Evolutionary conservation across 2,329 filamentous ascomycete species (phyloP).

Genomic region (Camillea tinctor): DNA sequence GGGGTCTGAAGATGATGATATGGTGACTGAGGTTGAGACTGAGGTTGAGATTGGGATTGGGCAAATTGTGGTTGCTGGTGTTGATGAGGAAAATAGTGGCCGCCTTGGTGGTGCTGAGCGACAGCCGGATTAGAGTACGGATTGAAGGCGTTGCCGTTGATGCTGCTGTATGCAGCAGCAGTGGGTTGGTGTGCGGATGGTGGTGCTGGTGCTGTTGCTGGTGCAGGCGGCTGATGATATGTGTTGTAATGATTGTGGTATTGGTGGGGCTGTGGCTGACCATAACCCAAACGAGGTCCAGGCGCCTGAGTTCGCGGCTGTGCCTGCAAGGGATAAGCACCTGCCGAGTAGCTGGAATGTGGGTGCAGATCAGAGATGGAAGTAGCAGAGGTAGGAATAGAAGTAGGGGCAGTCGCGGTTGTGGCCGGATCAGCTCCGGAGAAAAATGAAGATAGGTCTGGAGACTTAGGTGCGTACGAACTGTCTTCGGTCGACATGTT

Average conservation of each 20-base stretch:
- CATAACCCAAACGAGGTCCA: slow-evolving; percentile 20
- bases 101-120: slow-evolving; percentile 2
- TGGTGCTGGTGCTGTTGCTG: slow-evolving; percentile 24
- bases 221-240: slow-evolving; percentile 19
- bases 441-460: slow-evolving; percentile 58
- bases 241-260: slow-evolving; percentile 26
- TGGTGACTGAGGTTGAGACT: slow-evolving; percentile 16
- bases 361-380: not conserved
- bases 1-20: slow-evolving; percentile 18
- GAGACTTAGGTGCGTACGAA: slow-evolving; percentile 57
- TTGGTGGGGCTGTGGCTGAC: slow-evolving; percentile 33
- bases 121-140: slow-evolving; percentile 15
- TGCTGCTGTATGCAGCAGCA: slow-evolving; percentile 14
- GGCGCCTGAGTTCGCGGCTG: slow-evolving; percentile 5
- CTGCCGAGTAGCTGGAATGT: slow-evolving; percentile 19
- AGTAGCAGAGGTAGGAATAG: slow-evolving; percentile 21
- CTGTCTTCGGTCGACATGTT: slow-evolving; percentile 50
- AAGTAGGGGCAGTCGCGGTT: slow-evolving; percentile 28
- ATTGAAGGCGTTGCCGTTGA: slow-evolving; percentile 18
- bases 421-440: slow-evolving; percentile 34
- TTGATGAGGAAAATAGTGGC: slow-evolving; percentile 22
- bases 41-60: slow-evolving; percentile 21
- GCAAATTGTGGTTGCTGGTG: slow-evolving; percentile 24
- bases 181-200: slow-evolving; percentile 17
- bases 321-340: slow-evolving; percentile 29